phyloP scores from a whole-genome alignment of 441 rosid species.

The Erodium chrysanthum region DNA sequence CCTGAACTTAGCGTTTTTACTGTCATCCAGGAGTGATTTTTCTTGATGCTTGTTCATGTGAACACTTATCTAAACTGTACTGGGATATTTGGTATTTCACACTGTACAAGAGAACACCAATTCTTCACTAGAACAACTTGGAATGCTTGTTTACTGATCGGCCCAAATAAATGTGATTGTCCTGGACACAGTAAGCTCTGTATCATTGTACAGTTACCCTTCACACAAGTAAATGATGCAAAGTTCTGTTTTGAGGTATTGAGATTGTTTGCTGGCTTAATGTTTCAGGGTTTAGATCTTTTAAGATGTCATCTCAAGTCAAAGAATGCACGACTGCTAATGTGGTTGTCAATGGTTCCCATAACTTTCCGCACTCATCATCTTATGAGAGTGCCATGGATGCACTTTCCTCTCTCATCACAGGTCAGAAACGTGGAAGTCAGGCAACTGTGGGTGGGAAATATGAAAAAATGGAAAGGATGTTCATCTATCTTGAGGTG shows the following conservation, averaged over 20 bases:
- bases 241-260: conserved; percentile 1
- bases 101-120: conserved; percentile 19
- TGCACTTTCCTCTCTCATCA: conserved; percentile 68
- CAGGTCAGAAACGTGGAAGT: conserved; percentile 52
- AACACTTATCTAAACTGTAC: conserved; percentile 22
- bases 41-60: conserved; percentile 25
- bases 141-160: conserved; percentile 15
- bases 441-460: conserved; percentile 26
- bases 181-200: conserved; percentile 15
- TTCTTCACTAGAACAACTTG: conserved; percentile 16
- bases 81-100: conserved; percentile 28
- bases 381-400: conserved; percentile 79
- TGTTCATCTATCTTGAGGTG: conserved; percentile 63
- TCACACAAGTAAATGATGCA: conserved; percentile 5
- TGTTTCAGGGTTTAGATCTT: conserved; percentile 38
- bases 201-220: not conserved
- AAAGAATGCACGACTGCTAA: conserved; percentile 27
- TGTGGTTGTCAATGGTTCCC: conserved; percentile 28
- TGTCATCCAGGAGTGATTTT: conserved; percentile 27
- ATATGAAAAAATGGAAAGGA: conserved; percentile 51
- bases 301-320: conserved; percentile 28
- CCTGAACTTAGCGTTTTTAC: not conserved
- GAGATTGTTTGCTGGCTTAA: conserved; percentile 13
- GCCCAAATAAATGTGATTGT: conserved; percentile 9
- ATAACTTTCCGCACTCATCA: conserved; percentile 33